Evolutionary conservation across 345 rosid genomes (phyloP), one percentile per base, ranked within the genome.

Genomic region (Cochlearia excelsa): DNA sequence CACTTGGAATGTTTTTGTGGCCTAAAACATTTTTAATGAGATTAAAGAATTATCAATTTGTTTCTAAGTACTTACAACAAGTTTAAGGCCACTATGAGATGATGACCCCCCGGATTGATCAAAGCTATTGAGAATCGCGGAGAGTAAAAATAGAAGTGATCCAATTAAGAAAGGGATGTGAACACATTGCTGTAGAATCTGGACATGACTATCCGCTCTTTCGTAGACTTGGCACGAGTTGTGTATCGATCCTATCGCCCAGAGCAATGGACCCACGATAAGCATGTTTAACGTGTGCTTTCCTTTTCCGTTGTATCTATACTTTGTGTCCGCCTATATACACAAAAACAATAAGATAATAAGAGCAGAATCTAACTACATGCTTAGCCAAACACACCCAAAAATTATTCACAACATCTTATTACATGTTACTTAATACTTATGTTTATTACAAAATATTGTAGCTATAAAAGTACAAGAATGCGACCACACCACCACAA

Each of bases 201-300:
- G 95, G 27, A 82, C 87, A 43, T 84, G 95, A 3, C 83, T 91
- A 61, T 87, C 90, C 1, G 94, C 94, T 73, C 89, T 75, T 77
- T 87, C 94, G 31, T 89, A 93, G 61, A 82, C 80, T 69, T 89
- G 97, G 70, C 97, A 89, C 4, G 87, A 82, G 81, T 89, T 92
- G 66, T 78, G 91, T 65, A 92, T 73, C 4, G 97, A 89, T 3
- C 99, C 99, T 9, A 86, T 54, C 39, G 77, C 50, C 99, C 95
- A 86, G 6, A 92, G 65, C 45, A 73, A 76, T 10, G 89, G 79
- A 29, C 95, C 95, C 0, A 88, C 91, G 4, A 82, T 49, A 42
- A 89, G 82, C 94, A 86, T 69, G 68, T 79, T 79, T 66, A 78
- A 11, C 7, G 86, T 85, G 33, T 79, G 94, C 66, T 59, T 81